Evolutionary conservation across 2,329 filamentous ascomycete species (phyloP).

Genomic region (Paecilomyces fulvus): DNA sequence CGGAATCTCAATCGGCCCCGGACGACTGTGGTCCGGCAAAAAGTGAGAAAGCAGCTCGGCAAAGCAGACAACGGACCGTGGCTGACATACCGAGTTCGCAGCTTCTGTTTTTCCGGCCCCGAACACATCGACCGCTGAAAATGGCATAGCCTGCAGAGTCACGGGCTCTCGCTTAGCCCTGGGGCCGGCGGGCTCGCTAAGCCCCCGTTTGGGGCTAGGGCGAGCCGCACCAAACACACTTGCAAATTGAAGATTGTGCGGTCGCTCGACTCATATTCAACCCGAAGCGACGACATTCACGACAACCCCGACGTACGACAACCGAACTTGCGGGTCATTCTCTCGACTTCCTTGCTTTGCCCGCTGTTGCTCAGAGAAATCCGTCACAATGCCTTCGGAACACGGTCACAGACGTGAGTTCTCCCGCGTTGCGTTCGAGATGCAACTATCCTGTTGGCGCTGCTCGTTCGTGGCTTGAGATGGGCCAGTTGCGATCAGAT

Average conservation of each 20-base stretch:
- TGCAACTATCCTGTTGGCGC: not conserved
- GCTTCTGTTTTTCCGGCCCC: conserved; percentile 5
- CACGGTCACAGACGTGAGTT: conserved; percentile 81
- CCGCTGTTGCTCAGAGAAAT: conserved; percentile 33
- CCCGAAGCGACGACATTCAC: conserved; percentile 36
- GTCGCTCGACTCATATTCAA: conserved; percentile 13
- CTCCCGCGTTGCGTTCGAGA: conserved; percentile 10
- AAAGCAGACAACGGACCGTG: conserved; percentile 6
- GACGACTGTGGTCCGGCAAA: conserved; percentile 24
- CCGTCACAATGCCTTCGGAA: conserved; percentile 78
- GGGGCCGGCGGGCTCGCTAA: conserved; percentile 24
- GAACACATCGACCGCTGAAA: not conserved
- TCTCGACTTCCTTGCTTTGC: conserved; percentile 34
- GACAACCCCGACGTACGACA: conserved; percentile 29
- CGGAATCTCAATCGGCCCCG: conserved; percentile 11
- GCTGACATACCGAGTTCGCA: conserved; percentile 5
- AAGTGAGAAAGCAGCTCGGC: conserved; percentile 8
- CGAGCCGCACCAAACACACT: conserved; percentile 26
- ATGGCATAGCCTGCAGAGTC: conserved; percentile 16
- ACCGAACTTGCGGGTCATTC: conserved; percentile 33
- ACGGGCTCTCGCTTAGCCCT: conserved; percentile 29
- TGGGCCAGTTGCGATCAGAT: conserved; percentile 3
- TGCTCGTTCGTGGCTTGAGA: conserved; percentile 6
- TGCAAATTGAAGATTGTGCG: conserved; percentile 32
- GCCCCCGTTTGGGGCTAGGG: conserved; percentile 27